A percentile compares a stretch with the other conserved stretches of the same genome.
phyloP scores from a whole-genome alignment of 192 early-diverging fungal species.

The Umbelopsis isabellina region DNA sequence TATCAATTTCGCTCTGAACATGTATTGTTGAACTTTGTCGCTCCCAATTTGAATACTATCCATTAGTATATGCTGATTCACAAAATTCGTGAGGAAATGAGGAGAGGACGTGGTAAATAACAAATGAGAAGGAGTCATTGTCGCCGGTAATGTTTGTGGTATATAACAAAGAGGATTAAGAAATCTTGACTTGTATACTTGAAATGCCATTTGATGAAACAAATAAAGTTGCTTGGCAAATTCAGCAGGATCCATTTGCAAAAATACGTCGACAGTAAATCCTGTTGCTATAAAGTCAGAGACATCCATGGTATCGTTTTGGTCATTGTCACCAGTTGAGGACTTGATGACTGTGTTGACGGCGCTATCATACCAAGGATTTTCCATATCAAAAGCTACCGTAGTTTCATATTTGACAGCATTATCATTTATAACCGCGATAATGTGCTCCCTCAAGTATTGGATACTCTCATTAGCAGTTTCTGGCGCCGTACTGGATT shows the following conservation, averaged over 20 bases:
- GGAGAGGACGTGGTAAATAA: conserved; percentile 61
- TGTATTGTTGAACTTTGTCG: conserved; percentile 41
- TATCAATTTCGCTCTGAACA: conserved; percentile 53
- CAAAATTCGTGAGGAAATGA: conserved; percentile 73
- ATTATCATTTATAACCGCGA: background rate
- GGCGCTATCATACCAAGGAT: background rate
- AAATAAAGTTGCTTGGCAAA: conserved; percentile 73
- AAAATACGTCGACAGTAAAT: conserved; percentile 62
- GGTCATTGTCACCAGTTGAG: background rate
- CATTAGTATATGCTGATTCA: conserved; percentile 68
- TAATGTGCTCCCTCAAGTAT: background rate
- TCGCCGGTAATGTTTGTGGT: conserved; percentile 44
- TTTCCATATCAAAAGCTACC: background rate
- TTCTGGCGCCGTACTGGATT: background rate
- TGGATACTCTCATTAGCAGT: background rate
- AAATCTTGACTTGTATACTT: conserved; percentile 9
- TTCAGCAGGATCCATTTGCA: conserved; percentile 58
- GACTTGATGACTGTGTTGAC: conserved; percentile 13
- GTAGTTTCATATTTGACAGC: background rate
- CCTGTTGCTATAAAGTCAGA: conserved; percentile 60
- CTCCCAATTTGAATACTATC: conserved; percentile 53
- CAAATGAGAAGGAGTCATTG: conserved; percentile 26
- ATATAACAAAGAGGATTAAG: conserved; percentile 44
- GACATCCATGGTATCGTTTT: conserved; percentile 40
- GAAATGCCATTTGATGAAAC: conserved; percentile 55